Percentiles rank a stretch among this genome's conserved stretches.
These are phyloP conservation scores for Eimeria acervulina DNA, from an alignment of 169 alveolate genomes.

Conservation along the genomic window DNA sequence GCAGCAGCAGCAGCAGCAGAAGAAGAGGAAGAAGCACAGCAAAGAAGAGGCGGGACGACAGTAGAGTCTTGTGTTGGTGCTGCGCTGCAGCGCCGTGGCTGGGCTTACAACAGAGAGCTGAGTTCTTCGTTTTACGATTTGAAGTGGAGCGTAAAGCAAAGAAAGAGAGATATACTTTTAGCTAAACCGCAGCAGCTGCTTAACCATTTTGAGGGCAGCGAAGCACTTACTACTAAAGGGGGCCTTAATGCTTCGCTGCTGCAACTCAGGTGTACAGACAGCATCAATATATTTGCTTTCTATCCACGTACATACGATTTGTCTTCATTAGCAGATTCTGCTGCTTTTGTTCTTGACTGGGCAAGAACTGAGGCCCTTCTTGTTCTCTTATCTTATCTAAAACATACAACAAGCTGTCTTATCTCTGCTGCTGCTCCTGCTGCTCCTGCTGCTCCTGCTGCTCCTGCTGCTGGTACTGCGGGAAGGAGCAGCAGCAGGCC, in stretches of 20 bases:
- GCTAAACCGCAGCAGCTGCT: conserved; percentile 70
- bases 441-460: not conserved
- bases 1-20: too few species aligned
- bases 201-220: conserved; percentile 72
- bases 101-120: not conserved
- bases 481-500: conserved; percentile 1
- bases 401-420: too few species aligned
- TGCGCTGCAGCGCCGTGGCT: conserved; percentile 31
- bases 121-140: conserved; percentile 61
- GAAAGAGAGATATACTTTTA: conserved; percentile 9
- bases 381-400: not conserved
- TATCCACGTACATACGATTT: conserved; percentile 75
- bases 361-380: conserved; percentile 72
- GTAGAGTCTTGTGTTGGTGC: conserved; percentile 12
- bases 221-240: conserved; percentile 58
- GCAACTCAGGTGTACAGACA: conserved; percentile 49
- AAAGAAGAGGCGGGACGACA: not conserved
- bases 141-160: conserved; percentile 51
- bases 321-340: conserved; percentile 49
- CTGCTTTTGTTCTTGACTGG: conserved; percentile 75
- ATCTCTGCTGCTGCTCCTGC: not conserved
- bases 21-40: not conserved
- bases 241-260: conserved; percentile 65
- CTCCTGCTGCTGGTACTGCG: not conserved
- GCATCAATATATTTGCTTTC: conserved; percentile 2